Conservation (phyloP, 768 basidiomycete species). For the Amanita rimosa region DNA sequence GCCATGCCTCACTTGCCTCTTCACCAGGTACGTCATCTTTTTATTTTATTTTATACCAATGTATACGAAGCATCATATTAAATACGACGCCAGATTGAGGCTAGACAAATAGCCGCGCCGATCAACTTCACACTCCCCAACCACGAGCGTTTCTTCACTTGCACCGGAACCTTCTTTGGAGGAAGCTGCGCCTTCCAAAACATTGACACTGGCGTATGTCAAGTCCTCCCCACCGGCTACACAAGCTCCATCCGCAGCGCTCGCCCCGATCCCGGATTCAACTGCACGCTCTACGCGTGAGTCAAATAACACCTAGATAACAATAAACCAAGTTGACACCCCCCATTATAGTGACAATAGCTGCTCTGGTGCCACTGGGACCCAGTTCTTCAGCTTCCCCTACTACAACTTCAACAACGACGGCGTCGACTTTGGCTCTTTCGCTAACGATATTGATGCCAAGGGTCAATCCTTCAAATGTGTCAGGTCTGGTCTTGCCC, state of each 20-base stretch:
- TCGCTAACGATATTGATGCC: background rate
- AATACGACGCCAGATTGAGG: background rate
- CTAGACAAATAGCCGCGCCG: conserved; percentile 1
- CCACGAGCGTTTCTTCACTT: conserved; percentile 3
- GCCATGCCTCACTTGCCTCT: background rate
- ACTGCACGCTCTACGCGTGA: conserved; percentile 1
- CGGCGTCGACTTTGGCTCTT: background rate
- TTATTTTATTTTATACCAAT: no score
- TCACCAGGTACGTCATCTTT: background rate
- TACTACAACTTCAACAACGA: conserved; percentile 1
- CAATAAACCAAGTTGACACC: background rate
- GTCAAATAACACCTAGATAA: background rate
- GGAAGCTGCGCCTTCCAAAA: background rate
- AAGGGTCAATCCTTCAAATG: background rate
- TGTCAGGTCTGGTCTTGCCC: background rate
- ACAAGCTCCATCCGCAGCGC: background rate
- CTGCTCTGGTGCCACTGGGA: background rate
- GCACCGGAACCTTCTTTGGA: background rate
- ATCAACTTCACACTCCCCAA: background rate
- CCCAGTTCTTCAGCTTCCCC: background rate
- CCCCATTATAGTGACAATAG: background rate
- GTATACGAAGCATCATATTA: background rate
- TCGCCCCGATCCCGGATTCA: conserved; percentile 3
- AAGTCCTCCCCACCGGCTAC: background rate
- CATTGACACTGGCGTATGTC: background rate